Conservation (phyloP, 2,329 filamentous ascomycete genomes). For the Xylaria sp. region DNA sequence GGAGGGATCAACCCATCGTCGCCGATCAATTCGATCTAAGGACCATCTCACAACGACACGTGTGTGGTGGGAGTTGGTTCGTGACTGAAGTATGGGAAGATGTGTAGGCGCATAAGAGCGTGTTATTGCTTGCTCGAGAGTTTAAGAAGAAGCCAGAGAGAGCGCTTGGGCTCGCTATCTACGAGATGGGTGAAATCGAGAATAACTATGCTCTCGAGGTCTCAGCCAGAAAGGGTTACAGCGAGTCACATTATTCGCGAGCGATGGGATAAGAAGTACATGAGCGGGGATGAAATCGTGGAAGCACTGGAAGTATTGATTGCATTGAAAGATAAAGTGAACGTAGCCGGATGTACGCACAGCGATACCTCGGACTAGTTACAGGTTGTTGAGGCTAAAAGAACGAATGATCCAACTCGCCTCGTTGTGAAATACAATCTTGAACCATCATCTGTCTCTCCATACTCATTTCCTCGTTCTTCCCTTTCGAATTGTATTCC, state of each 20-base stretch:
- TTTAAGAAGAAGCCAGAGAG: background rate
- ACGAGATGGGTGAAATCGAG: background rate
- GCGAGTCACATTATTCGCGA: background rate
- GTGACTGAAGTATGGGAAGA: too few relatives aligned
- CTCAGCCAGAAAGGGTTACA: background rate
- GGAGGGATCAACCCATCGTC: too few relatives aligned
- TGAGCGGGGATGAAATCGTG: background rate
- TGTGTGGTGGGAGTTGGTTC: too few relatives aligned
- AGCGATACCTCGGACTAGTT: background rate
- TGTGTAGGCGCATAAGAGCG: too few relatives aligned
- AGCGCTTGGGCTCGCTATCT: background rate
- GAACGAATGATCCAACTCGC: background rate
- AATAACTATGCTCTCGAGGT: background rate
- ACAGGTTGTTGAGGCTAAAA: background rate
- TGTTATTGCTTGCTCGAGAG: too few relatives aligned
- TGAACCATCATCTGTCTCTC: background rate
- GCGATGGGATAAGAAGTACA: background rate
- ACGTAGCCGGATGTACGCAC: background rate
- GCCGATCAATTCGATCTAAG: too few relatives aligned
- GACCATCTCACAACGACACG: too few relatives aligned
- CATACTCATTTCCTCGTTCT: background rate
- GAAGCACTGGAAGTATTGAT: background rate
- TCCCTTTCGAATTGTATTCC: background rate
- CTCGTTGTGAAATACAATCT: background rate
- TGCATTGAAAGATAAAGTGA: background rate